phyloP scores from a whole-genome alignment of 2,329 filamentous ascomycete species.

The Arthrinium phaeospermum region DNA sequence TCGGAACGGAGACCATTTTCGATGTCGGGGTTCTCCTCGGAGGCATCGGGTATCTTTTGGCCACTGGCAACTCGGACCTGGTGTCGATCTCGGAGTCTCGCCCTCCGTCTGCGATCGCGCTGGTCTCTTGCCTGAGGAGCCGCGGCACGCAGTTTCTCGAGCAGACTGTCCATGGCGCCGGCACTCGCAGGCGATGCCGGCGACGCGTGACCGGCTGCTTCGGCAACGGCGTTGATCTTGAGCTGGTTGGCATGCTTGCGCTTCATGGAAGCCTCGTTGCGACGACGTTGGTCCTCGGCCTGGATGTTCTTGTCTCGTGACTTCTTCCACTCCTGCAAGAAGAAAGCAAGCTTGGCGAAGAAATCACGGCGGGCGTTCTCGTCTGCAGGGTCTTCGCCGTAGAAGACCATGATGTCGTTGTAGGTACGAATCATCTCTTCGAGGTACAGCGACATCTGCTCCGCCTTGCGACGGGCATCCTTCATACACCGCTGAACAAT shows the following conservation, averaged over 20 bases:
- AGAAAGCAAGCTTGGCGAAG: conserved; percentile 89
- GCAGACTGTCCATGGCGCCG: conserved; percentile 92
- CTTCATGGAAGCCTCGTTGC: conserved; percentile 91
- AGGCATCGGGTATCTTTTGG: conserved; percentile 79
- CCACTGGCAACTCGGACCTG: conserved; percentile 89
- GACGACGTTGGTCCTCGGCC: conserved; percentile 80
- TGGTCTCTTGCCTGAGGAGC: conserved; percentile 90
- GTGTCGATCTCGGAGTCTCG: conserved; percentile 87
- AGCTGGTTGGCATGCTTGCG: conserved; percentile 79
- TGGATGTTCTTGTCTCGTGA: conserved; percentile 89
- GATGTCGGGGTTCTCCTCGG: conserved; percentile 63
- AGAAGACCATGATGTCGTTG: conserved; percentile 95
- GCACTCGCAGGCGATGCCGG: conserved; percentile 74
- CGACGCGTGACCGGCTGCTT: conserved; percentile 45
- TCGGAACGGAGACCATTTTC: conserved; percentile 47
- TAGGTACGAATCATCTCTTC: conserved; percentile 92
- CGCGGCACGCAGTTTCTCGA: conserved; percentile 93
- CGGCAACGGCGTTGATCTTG: conserved; percentile 57
- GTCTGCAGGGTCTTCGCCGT: conserved; percentile 90
- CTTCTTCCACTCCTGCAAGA: conserved; percentile 95
- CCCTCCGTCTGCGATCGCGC: conserved; percentile 84
- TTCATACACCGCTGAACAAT: conserved; percentile 95
- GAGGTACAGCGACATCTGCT: conserved; percentile 91
- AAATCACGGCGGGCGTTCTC: conserved; percentile 95
- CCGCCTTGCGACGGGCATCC: conserved; percentile 91